A percentile compares a stretch with the other conserved stretches of the same genome.
phyloP scores from a whole-genome alignment of 2,329 filamentous ascomycete species.

The Aspergillus oerlinghausenensis region DNA sequence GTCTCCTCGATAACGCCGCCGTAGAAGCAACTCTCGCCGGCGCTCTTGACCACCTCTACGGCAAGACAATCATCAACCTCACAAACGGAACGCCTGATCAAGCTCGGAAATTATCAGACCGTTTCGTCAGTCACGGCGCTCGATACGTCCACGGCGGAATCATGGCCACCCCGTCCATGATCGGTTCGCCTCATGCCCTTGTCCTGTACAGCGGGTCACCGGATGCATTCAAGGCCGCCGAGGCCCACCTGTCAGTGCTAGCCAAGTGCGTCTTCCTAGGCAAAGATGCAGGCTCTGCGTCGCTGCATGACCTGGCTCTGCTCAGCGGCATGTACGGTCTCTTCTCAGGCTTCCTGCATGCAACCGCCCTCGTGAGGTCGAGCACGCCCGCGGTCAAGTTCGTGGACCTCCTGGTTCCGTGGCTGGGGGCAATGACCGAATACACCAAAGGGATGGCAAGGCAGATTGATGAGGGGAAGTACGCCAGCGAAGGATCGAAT shows the following conservation, averaged over 20 bases:
- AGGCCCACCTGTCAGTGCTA: background rate
- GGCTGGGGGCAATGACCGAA: slow-evolving; percentile 7
- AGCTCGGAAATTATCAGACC: slow-evolving; percentile 3
- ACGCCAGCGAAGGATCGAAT: slow-evolving; percentile 5
- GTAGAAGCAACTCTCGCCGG: slow-evolving; percentile 1
- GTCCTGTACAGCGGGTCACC: slow-evolving; percentile 4
- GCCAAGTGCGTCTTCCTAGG: slow-evolving; percentile 6
- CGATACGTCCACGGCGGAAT: slow-evolving; percentile 12
- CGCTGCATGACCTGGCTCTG: slow-evolving; percentile 10
- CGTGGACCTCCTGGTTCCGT: slow-evolving; percentile 4
- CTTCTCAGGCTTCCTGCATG: slow-evolving; percentile 12
- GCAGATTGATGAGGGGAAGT: slow-evolving; percentile 9
- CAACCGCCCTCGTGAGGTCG: slow-evolving; percentile 7
- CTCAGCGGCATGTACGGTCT: slow-evolving; percentile 13
- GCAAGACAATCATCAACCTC: slow-evolving; percentile 9
- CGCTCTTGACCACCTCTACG: background rate
- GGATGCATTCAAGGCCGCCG: background rate
- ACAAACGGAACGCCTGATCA: slow-evolving; percentile 11
- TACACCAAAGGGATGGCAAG: slow-evolving; percentile 6
- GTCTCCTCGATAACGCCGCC: slow-evolving; percentile 7
- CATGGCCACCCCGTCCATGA: slow-evolving; percentile 11
- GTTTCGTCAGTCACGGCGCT: slow-evolving; percentile 1
- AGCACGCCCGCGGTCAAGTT: background rate
- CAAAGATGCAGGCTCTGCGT: slow-evolving; percentile 5
- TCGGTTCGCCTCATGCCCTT: slow-evolving; percentile 6